These are phyloP conservation scores for Ophiostoma montium DNA, from an alignment of 2,329 filamentous ascomycete genomes.

Conservation along the genomic window DNA sequence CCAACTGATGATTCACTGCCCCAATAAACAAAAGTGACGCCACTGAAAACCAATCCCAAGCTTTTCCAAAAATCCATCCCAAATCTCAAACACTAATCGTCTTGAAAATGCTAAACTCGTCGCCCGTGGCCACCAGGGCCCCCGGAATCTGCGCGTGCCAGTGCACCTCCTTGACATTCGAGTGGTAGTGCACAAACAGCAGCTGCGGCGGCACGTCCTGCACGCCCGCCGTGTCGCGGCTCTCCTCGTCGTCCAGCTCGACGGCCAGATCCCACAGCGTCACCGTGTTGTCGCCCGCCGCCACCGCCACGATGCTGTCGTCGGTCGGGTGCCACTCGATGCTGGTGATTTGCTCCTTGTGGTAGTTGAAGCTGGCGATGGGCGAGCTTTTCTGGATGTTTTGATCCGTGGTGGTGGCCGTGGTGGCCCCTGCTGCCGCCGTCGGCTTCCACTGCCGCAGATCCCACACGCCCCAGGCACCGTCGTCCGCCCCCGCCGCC, in stretches of 20 bases:
- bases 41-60: not conserved
- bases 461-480: constrained; percentile 93
- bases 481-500: constrained; percentile 85
- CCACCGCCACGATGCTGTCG: constrained; percentile 87
- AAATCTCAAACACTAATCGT: constrained; percentile 60
- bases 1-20: not conserved
- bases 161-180: constrained; percentile 87
- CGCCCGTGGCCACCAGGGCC: constrained; percentile 75
- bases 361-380: constrained; percentile 88
- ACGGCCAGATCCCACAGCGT: constrained; percentile 96
- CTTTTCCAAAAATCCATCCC: not conserved
- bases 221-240: constrained; percentile 71
- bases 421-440: constrained; percentile 17
- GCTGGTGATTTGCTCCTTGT: constrained; percentile 91
- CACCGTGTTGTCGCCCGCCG: constrained; percentile 82
- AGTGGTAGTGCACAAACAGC: constrained; percentile 92
- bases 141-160: constrained; percentile 97
- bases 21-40: not conserved
- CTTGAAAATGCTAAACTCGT: constrained; percentile 74
- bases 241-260: constrained; percentile 94
- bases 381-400: constrained; percentile 48
- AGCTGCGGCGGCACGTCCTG: constrained; percentile 88
- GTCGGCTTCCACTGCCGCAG: constrained; percentile 81
- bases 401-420: too few relatives aligned
- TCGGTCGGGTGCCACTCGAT: constrained; percentile 97